Percentiles rank a stretch among this genome's conserved stretches.
These are phyloP conservation scores for Verticillium tricorpus DNA, from an alignment of 2,329 filamentous ascomycete species.

Conservation along the genomic window DNA sequence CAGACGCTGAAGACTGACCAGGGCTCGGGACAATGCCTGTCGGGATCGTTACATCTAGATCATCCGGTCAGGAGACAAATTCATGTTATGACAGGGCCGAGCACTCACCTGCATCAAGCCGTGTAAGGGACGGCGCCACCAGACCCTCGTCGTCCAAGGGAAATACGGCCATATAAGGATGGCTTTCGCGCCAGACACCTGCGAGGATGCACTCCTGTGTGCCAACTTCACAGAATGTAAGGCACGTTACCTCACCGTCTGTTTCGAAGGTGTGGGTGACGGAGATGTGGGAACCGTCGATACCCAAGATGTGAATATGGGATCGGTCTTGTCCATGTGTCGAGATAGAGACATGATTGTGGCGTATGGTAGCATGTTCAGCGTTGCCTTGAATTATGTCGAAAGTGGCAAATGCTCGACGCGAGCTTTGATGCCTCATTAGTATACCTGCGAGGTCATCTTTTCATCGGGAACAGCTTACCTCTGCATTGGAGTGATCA, in stretches of 20 bases:
- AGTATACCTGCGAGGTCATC: not conserved
- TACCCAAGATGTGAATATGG: conserved; percentile 31
- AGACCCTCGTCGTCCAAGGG: conserved; percentile 6
- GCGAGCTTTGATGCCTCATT: not conserved
- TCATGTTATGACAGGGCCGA: not conserved
- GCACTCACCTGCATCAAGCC: conserved; percentile 18
- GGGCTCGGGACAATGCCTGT: not conserved
- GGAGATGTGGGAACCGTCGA: conserved; percentile 27
- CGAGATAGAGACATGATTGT: conserved; percentile 36
- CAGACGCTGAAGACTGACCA: not conserved
- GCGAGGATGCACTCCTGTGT: conserved; percentile 23
- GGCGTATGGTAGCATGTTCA: conserved; percentile 37
- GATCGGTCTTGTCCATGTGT: conserved; percentile 30
- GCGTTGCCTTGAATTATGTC: conserved; percentile 19
- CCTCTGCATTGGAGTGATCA: conserved; percentile 31
- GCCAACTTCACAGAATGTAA: conserved; percentile 28
- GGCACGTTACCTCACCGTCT: conserved; percentile 44
- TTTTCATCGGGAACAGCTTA: conserved; percentile 17
- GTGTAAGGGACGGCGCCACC: conserved; percentile 8
- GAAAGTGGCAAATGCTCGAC: conserved; percentile 7
- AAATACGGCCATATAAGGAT: conserved; percentile 28
- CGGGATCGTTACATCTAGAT: not conserved
- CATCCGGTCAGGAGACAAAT: not conserved
- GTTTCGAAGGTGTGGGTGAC: conserved; percentile 26
- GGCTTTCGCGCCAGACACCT: conserved; percentile 26